Conservation (phyloP, 495 filamentous ascomycete species). For the Aspergillus funiculosus region DNA sequence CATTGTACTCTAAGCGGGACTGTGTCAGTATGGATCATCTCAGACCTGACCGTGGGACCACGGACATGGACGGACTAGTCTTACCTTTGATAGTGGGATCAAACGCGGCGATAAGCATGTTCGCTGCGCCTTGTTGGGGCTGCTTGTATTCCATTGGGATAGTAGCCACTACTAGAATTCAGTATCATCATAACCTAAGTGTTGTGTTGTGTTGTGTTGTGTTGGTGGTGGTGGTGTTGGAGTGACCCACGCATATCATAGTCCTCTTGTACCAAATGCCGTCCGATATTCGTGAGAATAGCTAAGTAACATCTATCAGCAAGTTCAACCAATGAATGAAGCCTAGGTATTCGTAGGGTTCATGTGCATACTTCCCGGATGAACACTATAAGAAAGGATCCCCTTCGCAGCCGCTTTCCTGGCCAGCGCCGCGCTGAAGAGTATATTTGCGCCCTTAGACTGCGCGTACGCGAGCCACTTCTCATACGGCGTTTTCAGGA, state of each 20-base stretch:
- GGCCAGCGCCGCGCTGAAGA: not conserved
- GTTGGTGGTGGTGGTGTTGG: not conserved
- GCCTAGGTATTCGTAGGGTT: not conserved
- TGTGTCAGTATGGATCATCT: not conserved
- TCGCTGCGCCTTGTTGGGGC: not conserved
- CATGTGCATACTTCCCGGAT: constrained; percentile 1
- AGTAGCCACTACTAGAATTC: not conserved
- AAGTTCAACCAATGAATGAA: not conserved
- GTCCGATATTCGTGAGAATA: not conserved
- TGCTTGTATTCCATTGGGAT: not conserved
- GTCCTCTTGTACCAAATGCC: not conserved
- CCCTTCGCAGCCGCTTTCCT: not conserved
- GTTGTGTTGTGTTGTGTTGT: not conserved
- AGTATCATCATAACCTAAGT: too few relatives aligned
- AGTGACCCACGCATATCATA: not conserved
- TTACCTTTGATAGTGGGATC: constrained; percentile 1
- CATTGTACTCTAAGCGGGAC: not conserved
- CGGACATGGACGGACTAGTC: not conserved
- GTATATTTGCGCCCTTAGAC: constrained; percentile 2
- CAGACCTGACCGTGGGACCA: too few relatives aligned
- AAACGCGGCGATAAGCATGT: not conserved
- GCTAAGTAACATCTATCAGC: not conserved
- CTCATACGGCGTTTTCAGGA: not conserved
- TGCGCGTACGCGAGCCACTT: constrained; percentile 3
- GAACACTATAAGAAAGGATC: not conserved